A percentile compares a stretch with the other conserved stretches of the same genome.
Conservation (phyloP, 2,329 filamentous ascomycete genomes). For the Fusarium denticulatum region DNA sequence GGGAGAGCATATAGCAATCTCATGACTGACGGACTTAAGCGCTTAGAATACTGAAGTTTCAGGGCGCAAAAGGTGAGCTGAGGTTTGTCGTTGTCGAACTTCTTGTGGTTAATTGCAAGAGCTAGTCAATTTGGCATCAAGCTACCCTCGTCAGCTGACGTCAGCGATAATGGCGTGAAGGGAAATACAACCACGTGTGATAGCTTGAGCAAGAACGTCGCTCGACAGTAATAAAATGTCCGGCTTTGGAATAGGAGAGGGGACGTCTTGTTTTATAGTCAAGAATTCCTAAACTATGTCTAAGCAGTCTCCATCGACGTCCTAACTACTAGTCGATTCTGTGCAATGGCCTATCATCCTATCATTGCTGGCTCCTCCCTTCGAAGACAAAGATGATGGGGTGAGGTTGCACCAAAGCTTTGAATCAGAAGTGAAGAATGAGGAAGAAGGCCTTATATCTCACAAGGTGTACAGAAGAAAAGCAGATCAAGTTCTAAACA, state of each 20-base stretch:
- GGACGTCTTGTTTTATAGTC: background rate
- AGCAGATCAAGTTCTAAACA: background rate
- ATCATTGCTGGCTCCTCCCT: too few species aligned
- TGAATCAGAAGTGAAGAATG: background rate
- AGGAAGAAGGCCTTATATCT: too few species aligned
- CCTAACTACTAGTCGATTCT: background rate
- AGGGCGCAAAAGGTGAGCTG: constrained; percentile 2
- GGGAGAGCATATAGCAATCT: constrained; percentile 67
- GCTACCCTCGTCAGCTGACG: constrained; percentile 34
- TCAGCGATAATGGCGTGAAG: constrained; percentile 17
- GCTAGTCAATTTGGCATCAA: constrained; percentile 17
- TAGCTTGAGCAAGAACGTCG: background rate
- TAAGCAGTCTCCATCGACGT: background rate
- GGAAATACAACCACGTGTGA: constrained; percentile 2
- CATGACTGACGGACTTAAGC: constrained; percentile 54
- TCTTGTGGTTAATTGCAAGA: constrained; percentile 3
- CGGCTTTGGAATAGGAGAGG: background rate
- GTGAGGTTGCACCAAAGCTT: background rate
- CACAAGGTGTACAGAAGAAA: background rate
- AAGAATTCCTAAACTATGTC: background rate
- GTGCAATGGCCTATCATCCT: background rate
- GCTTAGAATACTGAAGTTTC: constrained; percentile 5
- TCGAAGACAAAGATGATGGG: background rate
- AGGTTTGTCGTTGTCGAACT: constrained; percentile 5
- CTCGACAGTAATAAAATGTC: background rate